A percentile compares a stretch with the other conserved stretches of the same genome.
Evolutionary conservation across 495 filamentous ascomycete genomes (phyloP).

Genomic region (Aspergillus cristatus): DNA sequence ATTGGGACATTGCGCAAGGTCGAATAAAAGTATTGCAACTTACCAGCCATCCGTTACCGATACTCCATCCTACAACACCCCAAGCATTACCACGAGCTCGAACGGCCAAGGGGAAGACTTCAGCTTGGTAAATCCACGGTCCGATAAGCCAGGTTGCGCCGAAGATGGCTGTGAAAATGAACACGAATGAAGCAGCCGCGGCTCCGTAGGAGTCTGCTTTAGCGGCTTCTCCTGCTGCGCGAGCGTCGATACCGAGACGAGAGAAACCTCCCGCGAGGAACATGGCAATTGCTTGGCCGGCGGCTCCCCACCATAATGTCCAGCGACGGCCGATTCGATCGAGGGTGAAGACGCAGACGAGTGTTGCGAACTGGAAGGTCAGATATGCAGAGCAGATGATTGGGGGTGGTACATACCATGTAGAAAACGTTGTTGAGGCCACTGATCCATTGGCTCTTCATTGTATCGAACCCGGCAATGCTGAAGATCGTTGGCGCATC

Average conservation of each 20-base stretch:
- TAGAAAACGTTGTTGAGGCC: constrained; percentile 64
- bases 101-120: constrained; percentile 62
- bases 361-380: constrained; percentile 39
- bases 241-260: constrained; percentile 41
- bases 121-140: constrained; percentile 62
- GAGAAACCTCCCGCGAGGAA: constrained; percentile 50
- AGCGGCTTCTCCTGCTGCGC: constrained; percentile 30
- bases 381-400: background rate
- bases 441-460: constrained; percentile 57
- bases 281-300: constrained; percentile 53
- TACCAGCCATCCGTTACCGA: constrained; percentile 58
- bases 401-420: constrained; percentile 16
- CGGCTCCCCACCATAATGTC: constrained; percentile 60
- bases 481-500: constrained; percentile 57
- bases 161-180: constrained; percentile 60
- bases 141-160: constrained; percentile 67
- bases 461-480: constrained; percentile 51
- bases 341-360: constrained; percentile 59
- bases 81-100: constrained; percentile 65
- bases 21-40: too few species aligned
- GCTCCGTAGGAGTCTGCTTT: constrained; percentile 47
- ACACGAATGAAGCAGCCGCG: constrained; percentile 58
- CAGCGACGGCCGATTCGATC: constrained; percentile 60
- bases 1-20: too few species aligned
- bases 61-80: constrained; percentile 65